Evolutionary conservation across 805 yeast species (phyloP).

Genomic region (Maudiozyma bulderi): DNA sequence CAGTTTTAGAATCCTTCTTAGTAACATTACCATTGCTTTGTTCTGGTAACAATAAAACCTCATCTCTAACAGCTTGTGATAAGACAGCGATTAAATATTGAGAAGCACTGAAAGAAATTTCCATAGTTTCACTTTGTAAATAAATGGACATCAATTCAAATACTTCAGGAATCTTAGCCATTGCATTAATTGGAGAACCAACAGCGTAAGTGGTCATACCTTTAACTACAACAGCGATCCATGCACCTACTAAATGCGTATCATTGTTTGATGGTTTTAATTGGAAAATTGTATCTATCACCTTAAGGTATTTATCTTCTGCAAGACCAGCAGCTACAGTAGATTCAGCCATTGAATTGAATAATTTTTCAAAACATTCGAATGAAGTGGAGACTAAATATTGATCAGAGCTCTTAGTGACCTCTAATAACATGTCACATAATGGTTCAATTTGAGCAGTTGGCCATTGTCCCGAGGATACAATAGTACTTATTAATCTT

Average conservation of each 20-base stretch:
- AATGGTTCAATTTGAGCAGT: conserved; percentile 52
- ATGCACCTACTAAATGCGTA: conserved; percentile 78
- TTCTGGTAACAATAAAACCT: conserved; percentile 51
- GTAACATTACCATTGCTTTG: conserved; percentile 10
- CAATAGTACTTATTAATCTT: conserved; percentile 63
- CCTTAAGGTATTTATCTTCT: conserved; percentile 50
- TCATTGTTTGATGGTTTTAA: conserved; percentile 78
- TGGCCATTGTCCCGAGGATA: conserved; percentile 80
- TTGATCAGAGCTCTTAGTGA: conserved; percentile 78
- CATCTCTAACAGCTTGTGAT: conserved; percentile 56
- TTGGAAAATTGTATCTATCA: conserved; percentile 63
- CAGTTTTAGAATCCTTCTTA: conserved; percentile 37
- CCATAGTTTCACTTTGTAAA: conserved; percentile 54
- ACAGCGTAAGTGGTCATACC: conserved; percentile 50
- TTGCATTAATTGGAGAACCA: conserved; percentile 42
- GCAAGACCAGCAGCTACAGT: conserved; percentile 46
- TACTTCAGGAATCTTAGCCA: conserved; percentile 47
- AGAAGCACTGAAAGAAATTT: conserved; percentile 65
- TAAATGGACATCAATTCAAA: conserved; percentile 51
- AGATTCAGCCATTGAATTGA: conserved; percentile 19
- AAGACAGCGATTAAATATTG: conserved; percentile 78
- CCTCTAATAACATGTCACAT: conserved; percentile 65
- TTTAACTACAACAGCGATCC: conserved; percentile 91
- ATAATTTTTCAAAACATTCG: conserved; percentile 45
- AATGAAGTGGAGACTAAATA: conserved; percentile 75